Evolutionary conservation across 2,329 filamentous ascomycete species (phyloP).

Genomic region (Trichophyton benhamiae): DNA sequence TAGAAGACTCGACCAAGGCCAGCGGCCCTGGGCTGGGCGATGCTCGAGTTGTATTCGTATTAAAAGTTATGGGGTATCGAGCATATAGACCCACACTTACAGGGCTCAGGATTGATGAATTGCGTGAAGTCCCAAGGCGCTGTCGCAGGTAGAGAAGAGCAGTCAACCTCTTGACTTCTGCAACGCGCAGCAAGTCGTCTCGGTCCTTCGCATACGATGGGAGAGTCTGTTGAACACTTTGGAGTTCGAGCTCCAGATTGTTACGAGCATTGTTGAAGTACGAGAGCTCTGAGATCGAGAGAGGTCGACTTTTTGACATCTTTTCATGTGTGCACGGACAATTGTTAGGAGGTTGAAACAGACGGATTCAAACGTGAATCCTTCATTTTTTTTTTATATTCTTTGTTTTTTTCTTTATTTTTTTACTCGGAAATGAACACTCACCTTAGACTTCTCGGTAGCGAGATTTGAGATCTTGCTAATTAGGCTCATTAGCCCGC

Average conservation of each 20-base stretch:
- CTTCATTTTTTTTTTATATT: not conserved
- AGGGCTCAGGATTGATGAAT: conserved; percentile 1
- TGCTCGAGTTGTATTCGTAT: not conserved
- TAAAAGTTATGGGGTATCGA: conserved; percentile 1
- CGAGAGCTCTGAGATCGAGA: conserved; percentile 5
- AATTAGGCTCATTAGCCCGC: conserved; percentile 20
- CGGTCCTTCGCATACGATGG: conserved; percentile 13
- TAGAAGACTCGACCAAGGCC: conserved; percentile 1
- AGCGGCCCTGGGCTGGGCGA: not conserved
- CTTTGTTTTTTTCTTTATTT: not conserved
- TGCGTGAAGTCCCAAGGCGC: conserved; percentile 13
- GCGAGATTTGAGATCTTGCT: conserved; percentile 15
- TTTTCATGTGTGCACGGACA: conserved; percentile 2
- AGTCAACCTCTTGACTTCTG: conserved; percentile 21
- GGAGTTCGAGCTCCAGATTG: conserved; percentile 8
- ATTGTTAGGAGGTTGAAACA: not conserved
- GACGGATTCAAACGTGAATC: not conserved
- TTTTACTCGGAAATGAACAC: not conserved
- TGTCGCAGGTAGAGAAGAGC: conserved; percentile 21
- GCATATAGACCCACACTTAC: not conserved
- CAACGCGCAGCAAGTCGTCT: conserved; percentile 17
- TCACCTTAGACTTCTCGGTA: conserved; percentile 9
- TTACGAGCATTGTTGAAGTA: conserved; percentile 5
- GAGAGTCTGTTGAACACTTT: conserved; percentile 13
- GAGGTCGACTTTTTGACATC: conserved; percentile 8